These are phyloP conservation scores for Leucocoprinus birnbaumii DNA, from an alignment of 768 basidiomycete genomes.

Conservation along the genomic window DNA sequence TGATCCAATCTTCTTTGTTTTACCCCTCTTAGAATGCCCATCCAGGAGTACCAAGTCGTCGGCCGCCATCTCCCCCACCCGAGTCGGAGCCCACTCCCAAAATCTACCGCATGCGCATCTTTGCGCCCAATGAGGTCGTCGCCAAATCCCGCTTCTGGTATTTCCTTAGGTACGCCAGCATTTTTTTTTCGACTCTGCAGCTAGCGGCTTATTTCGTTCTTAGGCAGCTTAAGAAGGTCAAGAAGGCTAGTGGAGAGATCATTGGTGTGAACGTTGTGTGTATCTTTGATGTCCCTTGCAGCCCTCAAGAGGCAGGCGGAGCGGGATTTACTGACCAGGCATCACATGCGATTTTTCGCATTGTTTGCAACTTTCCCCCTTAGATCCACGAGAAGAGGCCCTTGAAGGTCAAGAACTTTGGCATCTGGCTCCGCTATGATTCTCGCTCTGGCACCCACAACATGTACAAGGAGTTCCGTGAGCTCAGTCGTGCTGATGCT, in stretches of 20 bases:
- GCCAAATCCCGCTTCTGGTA: slow-evolving; percentile 99
- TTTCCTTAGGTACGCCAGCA: slow-evolving; percentile 74
- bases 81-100: slow-evolving; percentile 92
- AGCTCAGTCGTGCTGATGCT: slow-evolving; percentile 90
- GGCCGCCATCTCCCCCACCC: slow-evolving; percentile 96
- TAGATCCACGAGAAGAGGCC: slow-evolving; percentile 99
- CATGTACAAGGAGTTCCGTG: slow-evolving; percentile 99
- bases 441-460: slow-evolving; percentile 99
- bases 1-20: too few relatives aligned
- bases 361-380: slow-evolving; percentile 23
- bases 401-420: slow-evolving; percentile 99
- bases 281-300: slow-evolving; percentile 67
- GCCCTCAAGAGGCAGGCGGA: slow-evolving; percentile 87
- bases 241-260: slow-evolving; percentile 99
- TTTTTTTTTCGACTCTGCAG: too few relatives aligned
- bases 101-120: slow-evolving; percentile 99
- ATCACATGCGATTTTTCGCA: slow-evolving; percentile 25
- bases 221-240: slow-evolving; percentile 97
- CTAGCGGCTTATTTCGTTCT: not conserved
- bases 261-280: slow-evolving; percentile 96
- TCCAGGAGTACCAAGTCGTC: slow-evolving; percentile 94
- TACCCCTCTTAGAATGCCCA: slow-evolving; percentile 62
- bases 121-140: slow-evolving; percentile 97
- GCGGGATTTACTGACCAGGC: slow-evolving; percentile 53
- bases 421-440: slow-evolving; percentile 99